A percentile compares a stretch with the other conserved stretches of the same genome.
These are phyloP conservation scores for Cryptosporidium sp. DNA, from an alignment of 169 alveolate genomes.

Conservation along the genomic window DNA sequence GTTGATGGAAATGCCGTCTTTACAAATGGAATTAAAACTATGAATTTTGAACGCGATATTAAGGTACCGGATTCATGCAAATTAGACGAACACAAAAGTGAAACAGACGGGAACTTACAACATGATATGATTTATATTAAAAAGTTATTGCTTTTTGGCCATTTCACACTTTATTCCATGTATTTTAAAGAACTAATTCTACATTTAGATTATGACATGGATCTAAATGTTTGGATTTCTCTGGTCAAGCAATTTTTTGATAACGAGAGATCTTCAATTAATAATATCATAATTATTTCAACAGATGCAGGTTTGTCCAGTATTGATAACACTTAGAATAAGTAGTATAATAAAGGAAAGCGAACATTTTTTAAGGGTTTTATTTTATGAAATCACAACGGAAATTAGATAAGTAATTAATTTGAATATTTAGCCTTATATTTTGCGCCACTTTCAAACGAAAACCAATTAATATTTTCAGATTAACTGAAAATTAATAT, in stretches of 20 bases:
- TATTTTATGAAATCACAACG: neutral
- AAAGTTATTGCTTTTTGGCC: conserved; percentile 32
- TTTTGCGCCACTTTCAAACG: neutral
- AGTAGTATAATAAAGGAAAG: neutral
- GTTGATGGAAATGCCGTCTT: neutral
- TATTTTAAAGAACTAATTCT: conserved; percentile 13
- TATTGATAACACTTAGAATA: neutral
- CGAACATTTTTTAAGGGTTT: no score
- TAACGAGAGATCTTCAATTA: conserved; percentile 1
- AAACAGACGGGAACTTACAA: neutral
- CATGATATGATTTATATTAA: neutral
- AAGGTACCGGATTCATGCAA: no score
- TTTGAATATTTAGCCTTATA: no score
- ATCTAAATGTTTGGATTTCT: conserved; percentile 8
- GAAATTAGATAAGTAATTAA: no score
- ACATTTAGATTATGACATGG: conserved; percentile 23
- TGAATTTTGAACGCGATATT: neutral
- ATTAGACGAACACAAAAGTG: no score
- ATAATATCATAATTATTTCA: conserved; percentile 14
- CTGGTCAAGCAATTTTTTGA: conserved; percentile 9
- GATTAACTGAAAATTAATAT: neutral
- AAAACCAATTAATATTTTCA: neutral
- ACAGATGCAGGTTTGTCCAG: neutral
- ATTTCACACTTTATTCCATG: conserved; percentile 15
- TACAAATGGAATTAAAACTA: neutral